Percentiles rank a stretch among this genome's conserved stretches.
These are phyloP conservation scores for Strobilomyces echinocephalus DNA, from an alignment of 768 basidiomycete species.

Conservation along the genomic window DNA sequence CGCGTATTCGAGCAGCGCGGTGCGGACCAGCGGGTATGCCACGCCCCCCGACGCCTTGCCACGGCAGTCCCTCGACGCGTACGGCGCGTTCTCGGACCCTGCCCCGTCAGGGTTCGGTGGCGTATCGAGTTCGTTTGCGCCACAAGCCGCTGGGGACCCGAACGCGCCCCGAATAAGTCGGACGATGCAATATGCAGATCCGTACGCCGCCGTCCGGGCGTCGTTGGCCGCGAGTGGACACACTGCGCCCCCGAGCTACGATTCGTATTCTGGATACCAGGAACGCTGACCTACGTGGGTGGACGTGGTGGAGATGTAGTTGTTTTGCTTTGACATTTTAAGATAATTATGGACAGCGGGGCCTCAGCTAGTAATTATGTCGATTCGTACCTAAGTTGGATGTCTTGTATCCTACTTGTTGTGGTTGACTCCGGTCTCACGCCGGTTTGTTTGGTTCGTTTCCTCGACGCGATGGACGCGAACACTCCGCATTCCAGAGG, in stretches of 20 bases:
- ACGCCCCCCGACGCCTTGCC: constrained; percentile 34
- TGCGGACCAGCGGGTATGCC: constrained; percentile 24
- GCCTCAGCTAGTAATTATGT: constrained; percentile 2
- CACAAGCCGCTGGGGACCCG: constrained; percentile 29
- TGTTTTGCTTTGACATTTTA: constrained; percentile 3
- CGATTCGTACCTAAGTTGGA: background rate
- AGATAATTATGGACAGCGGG: constrained; percentile 11
- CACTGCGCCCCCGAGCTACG: constrained; percentile 48
- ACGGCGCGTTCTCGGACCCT: constrained; percentile 88
- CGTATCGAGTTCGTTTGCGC: constrained; percentile 32
- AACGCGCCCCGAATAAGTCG: constrained; percentile 59
- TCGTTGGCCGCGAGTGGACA: constrained; percentile 37
- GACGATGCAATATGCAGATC: constrained; percentile 93
- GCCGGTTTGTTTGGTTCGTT: background rate
- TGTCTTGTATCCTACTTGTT: constrained; percentile 1
- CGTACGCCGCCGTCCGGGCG: constrained; percentile 77
- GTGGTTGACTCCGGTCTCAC: constrained; percentile 19
- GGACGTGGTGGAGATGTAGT: background rate
- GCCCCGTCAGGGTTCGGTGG: constrained; percentile 69
- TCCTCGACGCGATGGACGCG: constrained; percentile 6
- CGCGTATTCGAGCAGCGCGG: constrained; percentile 19
- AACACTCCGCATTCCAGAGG: constrained; percentile 26
- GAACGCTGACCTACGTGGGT: background rate
- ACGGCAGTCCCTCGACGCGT: constrained; percentile 77
- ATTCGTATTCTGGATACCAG: constrained; percentile 48